These are phyloP conservation scores for Inga leiocalycina DNA, from an alignment of 306 rosid species.

Conservation along the genomic window DNA sequence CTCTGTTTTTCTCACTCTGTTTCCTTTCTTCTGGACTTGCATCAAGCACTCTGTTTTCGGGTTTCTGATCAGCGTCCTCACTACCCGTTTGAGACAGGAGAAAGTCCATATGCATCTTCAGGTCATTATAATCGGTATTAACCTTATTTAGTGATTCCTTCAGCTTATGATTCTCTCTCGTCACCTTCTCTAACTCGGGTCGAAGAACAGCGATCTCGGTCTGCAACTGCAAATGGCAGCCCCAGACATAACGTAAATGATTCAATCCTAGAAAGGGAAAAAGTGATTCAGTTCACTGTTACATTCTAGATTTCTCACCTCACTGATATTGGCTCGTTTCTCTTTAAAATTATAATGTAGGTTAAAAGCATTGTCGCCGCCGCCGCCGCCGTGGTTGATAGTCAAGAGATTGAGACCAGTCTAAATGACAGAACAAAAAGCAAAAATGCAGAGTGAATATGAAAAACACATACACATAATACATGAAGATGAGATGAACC, in stretches of 20 bases:
- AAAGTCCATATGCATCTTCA: conserved; percentile 49
- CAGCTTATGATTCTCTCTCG: conserved; percentile 59
- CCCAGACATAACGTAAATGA: background rate
- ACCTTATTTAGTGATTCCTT: conserved; percentile 47
- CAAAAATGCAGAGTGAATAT: background rate
- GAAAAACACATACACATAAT: background rate
- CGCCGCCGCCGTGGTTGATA: conserved; percentile 58
- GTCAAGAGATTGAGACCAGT: conserved; percentile 79
- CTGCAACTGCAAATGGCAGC: conserved; percentile 38
- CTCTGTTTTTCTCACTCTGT: conserved; percentile 18
- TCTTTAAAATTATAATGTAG: conserved; percentile 44
- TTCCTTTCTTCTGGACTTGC: conserved; percentile 34
- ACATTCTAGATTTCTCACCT: conserved; percentile 46
- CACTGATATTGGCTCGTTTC: conserved; percentile 41
- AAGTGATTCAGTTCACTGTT: background rate
- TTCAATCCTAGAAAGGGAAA: background rate
- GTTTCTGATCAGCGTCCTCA: conserved; percentile 36
- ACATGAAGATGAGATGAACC: too few relatives aligned
- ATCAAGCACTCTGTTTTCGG: conserved; percentile 1
- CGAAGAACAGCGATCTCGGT: conserved; percentile 57
- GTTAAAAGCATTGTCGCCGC: conserved; percentile 42
- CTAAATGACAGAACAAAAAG: conserved; percentile 30
- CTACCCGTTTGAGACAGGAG: conserved; percentile 40
- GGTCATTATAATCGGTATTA: conserved; percentile 41
- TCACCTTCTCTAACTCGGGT: conserved; percentile 54